These are phyloP conservation scores for Botryosphaeria dothidea DNA, from an alignment of 2,329 filamentous ascomycete species.

Conservation along the genomic window DNA sequence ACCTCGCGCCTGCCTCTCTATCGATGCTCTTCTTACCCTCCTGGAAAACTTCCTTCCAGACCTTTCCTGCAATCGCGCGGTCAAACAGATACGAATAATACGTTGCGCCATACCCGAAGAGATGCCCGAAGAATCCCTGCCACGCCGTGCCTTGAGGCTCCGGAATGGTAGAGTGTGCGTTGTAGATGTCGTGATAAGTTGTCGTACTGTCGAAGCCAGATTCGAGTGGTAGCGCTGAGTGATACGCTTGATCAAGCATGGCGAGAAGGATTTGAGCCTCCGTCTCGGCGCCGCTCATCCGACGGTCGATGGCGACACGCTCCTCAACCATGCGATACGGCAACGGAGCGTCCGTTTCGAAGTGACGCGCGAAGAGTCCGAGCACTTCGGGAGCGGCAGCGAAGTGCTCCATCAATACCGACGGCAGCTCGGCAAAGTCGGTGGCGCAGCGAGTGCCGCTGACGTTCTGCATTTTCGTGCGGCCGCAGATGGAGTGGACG, in stretches of 20 bases:
- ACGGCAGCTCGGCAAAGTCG: conserved; percentile 93
- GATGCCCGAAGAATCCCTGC: conserved; percentile 96
- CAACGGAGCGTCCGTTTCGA: conserved; percentile 79
- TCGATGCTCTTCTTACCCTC: conserved; percentile 61
- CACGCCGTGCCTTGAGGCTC: conserved; percentile 77
- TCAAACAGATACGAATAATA: conserved; percentile 99
- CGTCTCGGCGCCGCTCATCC: conserved; percentile 80
- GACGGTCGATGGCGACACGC: conserved; percentile 60
- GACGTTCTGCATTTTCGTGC: conserved; percentile 90
- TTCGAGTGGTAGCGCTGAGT: conserved; percentile 56
- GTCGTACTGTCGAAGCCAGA: conserved; percentile 66
- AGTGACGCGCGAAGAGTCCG: conserved; percentile 83
- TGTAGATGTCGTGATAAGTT: conserved; percentile 75
- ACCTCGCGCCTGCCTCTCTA: conserved; percentile 74
- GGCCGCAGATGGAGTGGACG: conserved; percentile 88
- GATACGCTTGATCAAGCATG: conserved; percentile 88
- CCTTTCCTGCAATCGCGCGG: conserved; percentile 84
- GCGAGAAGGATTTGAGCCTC: conserved; percentile 88
- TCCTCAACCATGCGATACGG: conserved; percentile 69
- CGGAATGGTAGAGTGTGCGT: conserved; percentile 63
- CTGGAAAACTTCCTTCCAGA: conserved; percentile 87
- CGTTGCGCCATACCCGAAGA: conserved; percentile 92
- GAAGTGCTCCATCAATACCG: conserved; percentile 97
- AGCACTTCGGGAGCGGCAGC: conserved; percentile 83
- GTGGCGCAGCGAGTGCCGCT: conserved; percentile 93